Percentiles rank a stretch among this genome's conserved stretches.
phyloP scores from a whole-genome alignment of 257 asterid species.

The Plantago ovata region DNA sequence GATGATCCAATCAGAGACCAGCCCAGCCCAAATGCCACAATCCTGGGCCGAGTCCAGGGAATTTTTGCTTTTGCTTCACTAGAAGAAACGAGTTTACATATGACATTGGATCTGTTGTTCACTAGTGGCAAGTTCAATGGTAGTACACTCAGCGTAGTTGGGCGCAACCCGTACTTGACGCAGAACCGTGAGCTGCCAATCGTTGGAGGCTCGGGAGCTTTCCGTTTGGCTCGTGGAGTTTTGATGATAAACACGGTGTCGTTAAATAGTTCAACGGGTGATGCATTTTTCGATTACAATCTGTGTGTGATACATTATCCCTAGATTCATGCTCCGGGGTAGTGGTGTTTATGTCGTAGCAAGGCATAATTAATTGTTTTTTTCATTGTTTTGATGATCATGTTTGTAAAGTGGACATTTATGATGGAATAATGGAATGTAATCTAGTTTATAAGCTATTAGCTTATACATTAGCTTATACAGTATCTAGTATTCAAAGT shows the following conservation, averaged over 20 bases:
- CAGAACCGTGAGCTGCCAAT: constrained; percentile 30
- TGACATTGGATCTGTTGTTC: constrained; percentile 30
- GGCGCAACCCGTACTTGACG: constrained; percentile 17
- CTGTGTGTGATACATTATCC: too few relatives aligned
- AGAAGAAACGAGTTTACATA: constrained; percentile 21
- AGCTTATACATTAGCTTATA: too few relatives aligned
- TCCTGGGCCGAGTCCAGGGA: constrained; percentile 42
- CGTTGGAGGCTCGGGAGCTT: constrained; percentile 42
- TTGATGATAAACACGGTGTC: constrained; percentile 19
- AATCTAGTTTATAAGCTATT: too few relatives aligned
- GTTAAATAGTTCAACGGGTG: not conserved
- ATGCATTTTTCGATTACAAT: too few relatives aligned
- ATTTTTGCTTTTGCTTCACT: constrained; percentile 17
- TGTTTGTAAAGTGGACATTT: too few relatives aligned
- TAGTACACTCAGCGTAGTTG: constrained; percentile 34
- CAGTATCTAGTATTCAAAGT: too few relatives aligned
- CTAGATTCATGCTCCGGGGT: too few relatives aligned
- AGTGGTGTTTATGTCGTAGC: too few relatives aligned
- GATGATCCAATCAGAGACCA: constrained; percentile 31
- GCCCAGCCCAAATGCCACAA: constrained; percentile 24
- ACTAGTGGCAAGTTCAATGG: constrained; percentile 30
- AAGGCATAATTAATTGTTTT: too few relatives aligned
- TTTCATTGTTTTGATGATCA: too few relatives aligned
- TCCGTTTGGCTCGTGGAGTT: constrained; percentile 39
- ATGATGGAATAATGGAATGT: too few relatives aligned